Conservation (phyloP, 1,284 basidiomycete genomes). For the Apiotrichum laibachii region DNA sequence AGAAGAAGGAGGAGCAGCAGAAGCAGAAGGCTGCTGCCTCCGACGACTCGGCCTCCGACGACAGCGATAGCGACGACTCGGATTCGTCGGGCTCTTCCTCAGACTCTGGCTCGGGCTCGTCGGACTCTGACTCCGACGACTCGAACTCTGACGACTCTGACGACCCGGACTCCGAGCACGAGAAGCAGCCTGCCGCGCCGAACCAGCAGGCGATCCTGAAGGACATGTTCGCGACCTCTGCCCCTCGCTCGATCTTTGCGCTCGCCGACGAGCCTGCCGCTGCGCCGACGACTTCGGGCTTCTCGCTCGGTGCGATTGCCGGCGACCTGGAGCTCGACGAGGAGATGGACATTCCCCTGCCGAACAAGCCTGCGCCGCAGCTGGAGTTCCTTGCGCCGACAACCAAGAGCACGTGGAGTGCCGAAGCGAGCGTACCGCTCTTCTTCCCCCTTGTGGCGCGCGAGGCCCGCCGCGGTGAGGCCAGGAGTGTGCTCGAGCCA, state of each 20-base stretch:
- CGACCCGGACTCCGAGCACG: constrained; percentile 2
- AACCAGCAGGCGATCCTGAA: constrained; percentile 25
- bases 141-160: constrained; percentile 6
- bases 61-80: constrained; percentile 4
- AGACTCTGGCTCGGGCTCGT: constrained; percentile 4
- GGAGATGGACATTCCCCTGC: constrained; percentile 39
- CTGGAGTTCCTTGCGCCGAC: constrained; percentile 17
- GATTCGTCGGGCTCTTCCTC: constrained; percentile 8
- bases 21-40: neutral
- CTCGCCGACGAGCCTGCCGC: neutral
- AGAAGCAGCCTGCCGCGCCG: neutral
- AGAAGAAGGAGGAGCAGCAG: neutral
- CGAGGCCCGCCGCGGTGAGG: constrained; percentile 22
- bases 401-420: constrained; percentile 35
- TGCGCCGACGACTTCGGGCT: constrained; percentile 16
- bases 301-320: constrained; percentile 42
- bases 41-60: constrained; percentile 15
- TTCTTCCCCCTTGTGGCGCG: constrained; percentile 39
- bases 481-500: constrained; percentile 14
- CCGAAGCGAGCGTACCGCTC: constrained; percentile 34
- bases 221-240: constrained; percentile 35
- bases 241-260: constrained; percentile 12
- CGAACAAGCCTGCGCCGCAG: constrained; percentile 15
- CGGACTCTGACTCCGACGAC: constrained; percentile 9
- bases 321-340: constrained; percentile 48